Conservation (phyloP, 345 rosid species). For the Populus simonii region DNA sequence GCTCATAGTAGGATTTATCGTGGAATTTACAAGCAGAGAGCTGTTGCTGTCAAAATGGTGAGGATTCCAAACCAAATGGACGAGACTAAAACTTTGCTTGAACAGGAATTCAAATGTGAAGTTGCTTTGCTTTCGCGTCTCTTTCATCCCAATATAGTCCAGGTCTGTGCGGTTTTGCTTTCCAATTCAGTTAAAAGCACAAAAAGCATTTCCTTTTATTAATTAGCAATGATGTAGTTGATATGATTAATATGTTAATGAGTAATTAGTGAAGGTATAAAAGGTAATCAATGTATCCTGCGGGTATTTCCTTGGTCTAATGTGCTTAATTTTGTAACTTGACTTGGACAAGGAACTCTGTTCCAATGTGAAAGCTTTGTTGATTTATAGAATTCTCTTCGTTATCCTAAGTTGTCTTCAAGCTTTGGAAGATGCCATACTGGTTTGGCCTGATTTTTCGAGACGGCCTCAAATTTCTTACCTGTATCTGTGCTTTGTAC, state of each 20-base stretch:
- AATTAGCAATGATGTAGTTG: background rate
- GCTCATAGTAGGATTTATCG: conserved; percentile 90
- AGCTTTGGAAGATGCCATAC: background rate
- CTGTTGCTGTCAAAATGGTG: conserved; percentile 98
- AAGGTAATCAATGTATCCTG: background rate
- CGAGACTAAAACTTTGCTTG: conserved; percentile 76
- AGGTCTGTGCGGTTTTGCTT: conserved; percentile 30
- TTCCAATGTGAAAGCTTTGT: background rate
- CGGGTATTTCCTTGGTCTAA: background rate
- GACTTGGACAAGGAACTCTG: background rate
- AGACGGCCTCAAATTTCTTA: background rate
- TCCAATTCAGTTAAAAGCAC: background rate
- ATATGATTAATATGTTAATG: background rate
- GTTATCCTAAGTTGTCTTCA: background rate
- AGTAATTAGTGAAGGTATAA: background rate
- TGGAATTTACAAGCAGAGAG: conserved; percentile 96
- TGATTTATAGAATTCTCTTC: background rate
- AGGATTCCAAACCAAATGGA: conserved; percentile 80
- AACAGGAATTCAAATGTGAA: conserved; percentile 92
- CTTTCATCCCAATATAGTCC: conserved; percentile 82
- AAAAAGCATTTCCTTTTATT: background rate
- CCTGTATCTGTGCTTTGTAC: background rate
- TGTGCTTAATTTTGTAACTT: background rate
- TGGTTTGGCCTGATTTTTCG: background rate
- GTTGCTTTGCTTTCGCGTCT: conserved; percentile 95